Evolutionary conservation across 169 alveolate species (phyloP), one percentile per base, ranked within the genome.

Genomic region (Cryptosporidium xiaoi): DNA sequence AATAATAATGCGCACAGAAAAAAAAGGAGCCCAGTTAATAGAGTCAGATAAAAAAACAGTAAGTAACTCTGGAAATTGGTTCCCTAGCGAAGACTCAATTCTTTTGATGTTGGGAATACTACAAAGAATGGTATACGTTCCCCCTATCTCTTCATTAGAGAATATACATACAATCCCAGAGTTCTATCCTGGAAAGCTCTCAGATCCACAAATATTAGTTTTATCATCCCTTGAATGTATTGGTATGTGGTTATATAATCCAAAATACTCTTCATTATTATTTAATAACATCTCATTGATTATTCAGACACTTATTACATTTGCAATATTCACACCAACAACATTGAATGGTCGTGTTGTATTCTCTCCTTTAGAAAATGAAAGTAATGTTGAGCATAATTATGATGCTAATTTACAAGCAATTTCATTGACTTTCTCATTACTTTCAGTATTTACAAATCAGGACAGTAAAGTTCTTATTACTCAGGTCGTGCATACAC

Each of bases 351-450:
- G 87, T 13, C 29, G 34, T n/a, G 64, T 62, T 24, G 62, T 77
- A 20, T 60, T 60, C 13, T 16, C 64, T 5, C 69, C 69, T 18
- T 20, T 62, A 44, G 87, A 77, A 18, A 8, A 55, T 60, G 87
- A 77, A 3, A 27, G 40, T 16, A 15, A 6, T 2, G 13, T 18
- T 5, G 87, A 77, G 10, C 34, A 60, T 27, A 77, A 77, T 27
- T 77, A 77, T 62, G 87, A 77, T 62, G 87, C 87, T 6, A 77
- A 77, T 77, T 31, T 77, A 13, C 87, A 77, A 29, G 87, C 87
- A n/a, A 62, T 77, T 16, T 77, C 87, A 27, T 44, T 77, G 0
- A 77, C 64, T 18, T 77, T 56, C 33, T 77, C 87, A 7, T 77
- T 77, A 16, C 27, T 46, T 46, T 77, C 87, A 40, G 46, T 77